Percentiles rank a stretch among this genome's conserved stretches.
These are phyloP conservation scores for Ramaria sp. DNA, from an alignment of 768 basidiomycete species.

Conservation along the genomic window DNA sequence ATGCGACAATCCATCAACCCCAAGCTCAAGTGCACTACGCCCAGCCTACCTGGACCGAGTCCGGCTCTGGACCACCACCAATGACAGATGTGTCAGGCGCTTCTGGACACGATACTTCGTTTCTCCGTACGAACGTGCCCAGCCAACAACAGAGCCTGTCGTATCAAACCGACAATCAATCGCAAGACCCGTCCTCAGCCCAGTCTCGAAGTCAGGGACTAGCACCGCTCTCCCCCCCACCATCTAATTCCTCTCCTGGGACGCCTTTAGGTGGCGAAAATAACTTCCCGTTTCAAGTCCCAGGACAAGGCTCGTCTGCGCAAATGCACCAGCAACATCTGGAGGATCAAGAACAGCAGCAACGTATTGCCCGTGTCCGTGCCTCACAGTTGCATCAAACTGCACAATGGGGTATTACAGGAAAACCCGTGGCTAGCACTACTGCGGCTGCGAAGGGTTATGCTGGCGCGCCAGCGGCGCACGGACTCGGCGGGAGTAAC, in stretches of 20 bases:
- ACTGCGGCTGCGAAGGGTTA: background rate
- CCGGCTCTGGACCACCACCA: background rate
- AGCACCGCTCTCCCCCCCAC: conserved; percentile 7
- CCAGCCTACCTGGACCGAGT: conserved; percentile 2
- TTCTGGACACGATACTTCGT: background rate
- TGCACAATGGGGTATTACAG: conserved; percentile 3
- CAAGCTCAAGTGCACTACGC: conserved; percentile 9
- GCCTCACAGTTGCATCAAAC: conserved; percentile 8
- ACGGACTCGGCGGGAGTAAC: background rate
- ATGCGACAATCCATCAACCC: conserved; percentile 7
- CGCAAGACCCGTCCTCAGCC: background rate
- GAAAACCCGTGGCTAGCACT: background rate
- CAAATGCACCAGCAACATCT: background rate
- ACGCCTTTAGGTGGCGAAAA: conserved; percentile 1
- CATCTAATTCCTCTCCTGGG: conserved; percentile 9
- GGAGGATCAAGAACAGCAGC: conserved; percentile 1
- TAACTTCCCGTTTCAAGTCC: conserved; percentile 1
- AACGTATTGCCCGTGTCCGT: background rate
- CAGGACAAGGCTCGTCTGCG: background rate
- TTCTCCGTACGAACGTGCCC: background rate
- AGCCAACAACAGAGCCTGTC: background rate
- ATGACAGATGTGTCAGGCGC: background rate
- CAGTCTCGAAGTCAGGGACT: conserved; percentile 1
- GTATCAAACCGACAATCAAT: background rate
- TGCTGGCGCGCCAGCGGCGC: background rate